Evolutionary conservation across 2,329 filamentous ascomycete species (phyloP), one percentile per base, ranked within the genome.

Genomic region (Fusarium succisae): DNA sequence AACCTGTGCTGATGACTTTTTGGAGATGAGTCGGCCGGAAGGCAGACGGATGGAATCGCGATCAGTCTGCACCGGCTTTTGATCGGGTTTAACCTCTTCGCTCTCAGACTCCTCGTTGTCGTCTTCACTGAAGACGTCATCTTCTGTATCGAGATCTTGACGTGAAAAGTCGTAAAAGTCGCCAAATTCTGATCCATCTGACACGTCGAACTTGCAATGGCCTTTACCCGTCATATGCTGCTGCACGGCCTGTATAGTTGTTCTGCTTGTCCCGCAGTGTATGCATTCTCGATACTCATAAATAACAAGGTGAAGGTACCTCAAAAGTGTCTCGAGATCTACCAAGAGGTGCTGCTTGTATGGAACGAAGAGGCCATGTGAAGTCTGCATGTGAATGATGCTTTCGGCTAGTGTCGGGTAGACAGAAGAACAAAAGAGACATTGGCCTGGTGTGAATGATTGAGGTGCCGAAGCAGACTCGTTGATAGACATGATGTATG

Each of bases 211-310:
- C 15, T 69, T 69, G 43, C 66, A 69, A 6, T 69, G 66, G 0
- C 66, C 66, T n/a, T 69, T 69, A 0, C 66, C 57, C 8, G 22
- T 41, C 57, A 69, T 69, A 3, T 69, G 66, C 15, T 69, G 65
- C 6, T 69, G 66, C 4, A 64, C 66, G 8, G 56, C 66, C 0
- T 69, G 66, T 0, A 51, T 22, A 0, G 66, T 64, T 0, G 35
- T 15, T 6, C 56, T 43, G 3, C 35, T 28, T 7, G 66, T 69
- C 11, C 44, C 66, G 8, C 66, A 69, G 8, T 69, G 14, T 5
- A 69, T 20, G 6, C 66, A 69, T 35, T 69, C 66, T 8, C 57
- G 43, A 2, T 69, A 69, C 6, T 41, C 28, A 6, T 41, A 69
- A 1, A 69, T 64, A 3, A 69, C 32, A 2, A 69, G 57, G 8